Evolutionary conservation across 2,329 filamentous ascomycete genomes (phyloP).

Genomic region (Sclerotinia trifoliorum): DNA sequence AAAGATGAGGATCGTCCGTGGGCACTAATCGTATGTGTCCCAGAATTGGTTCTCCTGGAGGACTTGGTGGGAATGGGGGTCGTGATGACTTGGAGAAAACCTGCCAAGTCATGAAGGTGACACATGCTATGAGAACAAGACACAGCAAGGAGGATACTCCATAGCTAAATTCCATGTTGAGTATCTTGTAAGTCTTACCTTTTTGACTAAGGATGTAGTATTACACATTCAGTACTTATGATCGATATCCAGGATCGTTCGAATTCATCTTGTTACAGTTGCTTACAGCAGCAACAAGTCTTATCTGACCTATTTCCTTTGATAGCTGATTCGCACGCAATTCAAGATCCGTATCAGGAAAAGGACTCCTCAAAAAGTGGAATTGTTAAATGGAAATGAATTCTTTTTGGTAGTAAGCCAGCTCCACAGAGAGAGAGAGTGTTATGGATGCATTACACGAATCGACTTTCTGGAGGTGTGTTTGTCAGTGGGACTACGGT

Average conservation of each 20-base stretch:
- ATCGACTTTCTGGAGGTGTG: not conserved
- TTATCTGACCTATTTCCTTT: not conserved
- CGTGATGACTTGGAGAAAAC: constrained; percentile 1
- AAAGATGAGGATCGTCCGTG: constrained; percentile 27
- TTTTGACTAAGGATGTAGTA: not conserved
- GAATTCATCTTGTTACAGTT: not conserved
- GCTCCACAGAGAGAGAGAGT: not conserved
- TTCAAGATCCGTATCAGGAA: not conserved
- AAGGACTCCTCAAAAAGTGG: not conserved
- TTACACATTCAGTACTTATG: not conserved
- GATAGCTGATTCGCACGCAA: not conserved
- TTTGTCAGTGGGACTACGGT: not conserved
- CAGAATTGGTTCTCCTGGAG: constrained; percentile 32
- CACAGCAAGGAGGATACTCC: not conserved
- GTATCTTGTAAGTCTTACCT: no score
- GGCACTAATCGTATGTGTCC: constrained; percentile 35
- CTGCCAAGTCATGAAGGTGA: not conserved
- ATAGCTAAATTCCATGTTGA: not conserved
- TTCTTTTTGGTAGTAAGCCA: not conserved
- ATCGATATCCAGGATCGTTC: not conserved
- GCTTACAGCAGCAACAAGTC: not conserved
- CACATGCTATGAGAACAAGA: not conserved
- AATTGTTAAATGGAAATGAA: not conserved
- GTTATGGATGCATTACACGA: not conserved
- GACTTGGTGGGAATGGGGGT: constrained; percentile 34